These are phyloP conservation scores for Hortiboletus flavorubellus DNA, from an alignment of 768 basidiomycete genomes.

Conservation along the genomic window DNA sequence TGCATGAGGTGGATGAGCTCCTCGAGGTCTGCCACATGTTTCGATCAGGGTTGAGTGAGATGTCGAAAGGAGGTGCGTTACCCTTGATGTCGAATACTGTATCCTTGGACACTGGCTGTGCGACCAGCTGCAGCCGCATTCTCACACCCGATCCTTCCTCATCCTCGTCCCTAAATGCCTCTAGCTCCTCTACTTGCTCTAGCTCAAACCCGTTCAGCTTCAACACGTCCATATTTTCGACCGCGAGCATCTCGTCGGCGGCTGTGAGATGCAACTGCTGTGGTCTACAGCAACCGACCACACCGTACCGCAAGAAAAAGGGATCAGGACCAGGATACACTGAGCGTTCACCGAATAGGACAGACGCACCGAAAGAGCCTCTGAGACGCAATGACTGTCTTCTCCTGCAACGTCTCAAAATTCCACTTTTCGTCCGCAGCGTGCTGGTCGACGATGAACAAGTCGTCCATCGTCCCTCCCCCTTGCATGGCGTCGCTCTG, in stretches of 20 bases:
- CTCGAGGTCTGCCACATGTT: constrained; percentile 66
- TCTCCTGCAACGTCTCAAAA: constrained; percentile 89
- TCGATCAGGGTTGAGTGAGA: neutral
- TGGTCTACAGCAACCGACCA: constrained; percentile 48
- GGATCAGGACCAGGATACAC: neutral
- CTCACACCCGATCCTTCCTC: neutral
- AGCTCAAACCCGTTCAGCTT: constrained; percentile 90
- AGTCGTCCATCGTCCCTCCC: constrained; percentile 58
- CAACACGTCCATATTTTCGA: constrained; percentile 84
- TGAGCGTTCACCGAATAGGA: constrained; percentile 1
- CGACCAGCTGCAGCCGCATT: constrained; percentile 57
- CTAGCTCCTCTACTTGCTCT: constrained; percentile 44
- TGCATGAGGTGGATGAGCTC: constrained; percentile 86
- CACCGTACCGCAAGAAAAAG: neutral
- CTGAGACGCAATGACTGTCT: constrained; percentile 88
- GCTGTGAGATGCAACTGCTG: constrained; percentile 79
- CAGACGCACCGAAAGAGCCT: constrained; percentile 66
- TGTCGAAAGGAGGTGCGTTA: constrained; percentile 24
- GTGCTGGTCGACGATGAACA: constrained; percentile 97
- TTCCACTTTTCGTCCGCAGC: constrained; percentile 99
- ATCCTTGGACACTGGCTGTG: constrained; percentile 89
- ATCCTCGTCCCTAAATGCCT: neutral
- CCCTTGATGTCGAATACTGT: constrained; percentile 90
- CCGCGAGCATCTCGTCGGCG: constrained; percentile 81
- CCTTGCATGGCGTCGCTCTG: constrained; percentile 24